phyloP scores from a whole-genome alignment of 768 basidiomycete genomes.

The Strobilomyces echinocephalus region DNA sequence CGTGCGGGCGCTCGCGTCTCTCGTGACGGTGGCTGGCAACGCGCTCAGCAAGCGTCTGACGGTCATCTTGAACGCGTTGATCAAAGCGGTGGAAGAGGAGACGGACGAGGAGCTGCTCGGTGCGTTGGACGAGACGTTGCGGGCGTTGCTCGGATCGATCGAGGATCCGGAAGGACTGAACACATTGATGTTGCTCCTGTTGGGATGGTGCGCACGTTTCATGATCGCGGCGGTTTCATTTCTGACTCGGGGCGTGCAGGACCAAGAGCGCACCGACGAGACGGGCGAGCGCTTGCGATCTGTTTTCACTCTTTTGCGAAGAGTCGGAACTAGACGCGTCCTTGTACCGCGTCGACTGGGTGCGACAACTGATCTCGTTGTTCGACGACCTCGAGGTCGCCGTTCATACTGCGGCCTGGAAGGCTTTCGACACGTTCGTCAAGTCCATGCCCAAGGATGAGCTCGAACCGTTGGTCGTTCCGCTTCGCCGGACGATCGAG shows the following conservation, averaged over 20 bases:
- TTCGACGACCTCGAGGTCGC: slow-evolving; percentile 72
- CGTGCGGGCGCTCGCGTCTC: slow-evolving; percentile 79
- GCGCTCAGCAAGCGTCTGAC: slow-evolving; percentile 83
- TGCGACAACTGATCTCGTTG: slow-evolving; percentile 78
- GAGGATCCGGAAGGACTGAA: slow-evolving; percentile 85
- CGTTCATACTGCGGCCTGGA: slow-evolving; percentile 81
- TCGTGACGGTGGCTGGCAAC: slow-evolving; percentile 90
- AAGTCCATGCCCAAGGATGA: slow-evolving; percentile 92
- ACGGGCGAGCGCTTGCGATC: slow-evolving; percentile 71
- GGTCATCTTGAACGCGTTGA: slow-evolving; percentile 72
- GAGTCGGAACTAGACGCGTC: slow-evolving; percentile 76
- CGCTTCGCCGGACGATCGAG: slow-evolving; percentile 85
- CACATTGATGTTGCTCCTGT: slow-evolving; percentile 77
- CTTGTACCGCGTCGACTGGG: slow-evolving; percentile 90
- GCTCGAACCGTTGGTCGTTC: slow-evolving; percentile 83
- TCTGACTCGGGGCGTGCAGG: slow-evolving; percentile 39
- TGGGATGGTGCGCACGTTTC: slow-evolving; percentile 22
- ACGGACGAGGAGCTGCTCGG: slow-evolving; percentile 61
- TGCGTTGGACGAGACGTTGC: slow-evolving; percentile 73
- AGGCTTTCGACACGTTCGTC: slow-evolving; percentile 79
- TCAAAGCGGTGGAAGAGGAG: slow-evolving; percentile 70
- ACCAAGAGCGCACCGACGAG: slow-evolving; percentile 70
- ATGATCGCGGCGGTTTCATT: too few relatives aligned
- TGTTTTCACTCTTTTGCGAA: slow-evolving; percentile 82
- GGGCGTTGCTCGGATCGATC: slow-evolving; percentile 72